Base-by-base conservation (phyloP, 2,329 filamentous ascomycete genomes). In the Exophiala phaeomuriformis region DNA sequence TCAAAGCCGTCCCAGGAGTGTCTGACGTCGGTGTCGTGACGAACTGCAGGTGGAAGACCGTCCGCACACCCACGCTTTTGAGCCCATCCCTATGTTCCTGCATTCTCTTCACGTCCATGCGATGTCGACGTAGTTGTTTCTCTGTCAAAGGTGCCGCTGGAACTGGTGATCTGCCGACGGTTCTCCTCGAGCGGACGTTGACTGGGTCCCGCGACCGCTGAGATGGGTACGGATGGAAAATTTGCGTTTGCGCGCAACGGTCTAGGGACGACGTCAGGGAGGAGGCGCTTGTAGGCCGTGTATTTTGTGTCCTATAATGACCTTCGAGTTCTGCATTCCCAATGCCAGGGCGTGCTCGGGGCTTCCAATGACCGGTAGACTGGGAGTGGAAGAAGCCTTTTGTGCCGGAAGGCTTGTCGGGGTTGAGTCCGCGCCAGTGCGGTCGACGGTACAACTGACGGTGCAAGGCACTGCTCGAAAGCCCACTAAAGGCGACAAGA, bases 1-100 rank as follows among this genome's bases (percentile, higher is more conserved):
- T 67, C 32, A 97, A 69, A 47, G 81, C 80, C 1, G 88, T 88
- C 50, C 91, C 91, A 1, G 84, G 81, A 19, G 90, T 95, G 71
- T 98, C 93, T 55, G 85, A 85, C 61, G 91, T 93, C 9, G 91
- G 91, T 55, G 86, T 86, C 12, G 84, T 86, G 57, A 91, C 69
- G 63, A 97, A 72, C 68, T 94, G 84, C 52, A 90, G 76, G 64
- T 76, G 82, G 66, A 79, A 85, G 63, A 83, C 78, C 12, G 90
- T 58, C 12, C 50, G 47, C 29, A 55, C 41, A 30, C 54, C 57
- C 6, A 57, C 49, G 3, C 54, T 50, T 35, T 51, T 49, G 36
- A 37, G 12, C 6, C 42, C 54, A 27, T 49, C 54, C 30, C 39
- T 36, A n/a, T 41, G 41, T 10, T 44, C 36, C 30, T 54, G 35